Conservation (phyloP, 2,329 filamentous ascomycete genomes). For the Xylariaceae sp. region DNA sequence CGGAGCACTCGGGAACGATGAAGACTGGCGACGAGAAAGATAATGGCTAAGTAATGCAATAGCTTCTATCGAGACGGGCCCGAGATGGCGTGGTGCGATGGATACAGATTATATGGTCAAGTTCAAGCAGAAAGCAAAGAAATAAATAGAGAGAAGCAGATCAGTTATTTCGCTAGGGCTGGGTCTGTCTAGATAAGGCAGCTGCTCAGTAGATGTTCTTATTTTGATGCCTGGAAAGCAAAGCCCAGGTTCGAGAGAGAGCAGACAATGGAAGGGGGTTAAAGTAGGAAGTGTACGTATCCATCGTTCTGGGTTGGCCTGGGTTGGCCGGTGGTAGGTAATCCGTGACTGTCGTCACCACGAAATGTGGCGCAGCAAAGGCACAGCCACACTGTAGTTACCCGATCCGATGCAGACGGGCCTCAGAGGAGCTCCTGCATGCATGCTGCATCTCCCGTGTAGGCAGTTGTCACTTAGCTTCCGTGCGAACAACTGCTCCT, state of each 20-base stretch:
- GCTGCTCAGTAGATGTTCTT: background rate
- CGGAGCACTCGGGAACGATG: background rate
- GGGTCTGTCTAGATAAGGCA: background rate
- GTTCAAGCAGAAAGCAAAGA: constrained; percentile 1
- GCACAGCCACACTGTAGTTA: background rate
- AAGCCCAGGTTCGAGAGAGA: background rate
- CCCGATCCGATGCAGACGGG: background rate
- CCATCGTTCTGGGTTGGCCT: no score
- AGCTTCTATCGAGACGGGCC: background rate
- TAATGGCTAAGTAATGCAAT: constrained; percentile 11
- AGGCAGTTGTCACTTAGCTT: background rate
- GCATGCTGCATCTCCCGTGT: background rate
- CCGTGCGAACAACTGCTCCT: background rate
- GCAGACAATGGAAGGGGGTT: background rate
- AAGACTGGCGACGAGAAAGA: constrained; percentile 1
- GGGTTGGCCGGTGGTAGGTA: background rate
- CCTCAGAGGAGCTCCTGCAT: background rate
- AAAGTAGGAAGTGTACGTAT: background rate
- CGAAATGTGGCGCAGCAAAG: background rate
- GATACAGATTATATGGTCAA: background rate
- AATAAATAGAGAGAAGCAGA: background rate
- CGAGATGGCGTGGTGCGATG: background rate
- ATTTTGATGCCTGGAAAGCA: constrained; percentile 8
- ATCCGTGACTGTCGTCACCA: background rate
- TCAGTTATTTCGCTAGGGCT: no score